A percentile compares a stretch with the other conserved stretches of the same genome.
Evolutionary conservation across 768 basidiomycete genomes (phyloP).

Genomic region (Russula sp.): DNA sequence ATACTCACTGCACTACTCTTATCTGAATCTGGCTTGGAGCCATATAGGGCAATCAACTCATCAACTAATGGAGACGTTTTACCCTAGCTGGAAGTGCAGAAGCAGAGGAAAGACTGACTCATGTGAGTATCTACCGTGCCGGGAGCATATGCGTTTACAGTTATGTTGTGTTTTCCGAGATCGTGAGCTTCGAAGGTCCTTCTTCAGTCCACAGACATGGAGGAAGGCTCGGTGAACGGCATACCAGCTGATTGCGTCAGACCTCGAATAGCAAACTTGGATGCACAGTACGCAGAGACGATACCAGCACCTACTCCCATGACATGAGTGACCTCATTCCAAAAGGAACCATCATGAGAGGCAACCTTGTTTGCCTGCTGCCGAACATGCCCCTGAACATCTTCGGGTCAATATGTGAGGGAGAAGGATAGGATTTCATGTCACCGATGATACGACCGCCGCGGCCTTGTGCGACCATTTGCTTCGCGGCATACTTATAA

Average conservation of each 20-base stretch:
- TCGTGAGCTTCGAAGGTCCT: constrained; percentile 15
- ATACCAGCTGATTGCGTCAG: constrained; percentile 22
- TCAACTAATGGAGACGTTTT: neutral
- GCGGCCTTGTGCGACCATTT: constrained; percentile 23
- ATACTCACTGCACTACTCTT: neutral
- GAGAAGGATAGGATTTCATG: neutral
- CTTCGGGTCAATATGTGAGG: neutral
- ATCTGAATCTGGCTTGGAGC: neutral
- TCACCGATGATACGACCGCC: constrained; percentile 15
- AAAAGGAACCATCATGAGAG: neutral
- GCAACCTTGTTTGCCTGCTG: constrained; percentile 15
- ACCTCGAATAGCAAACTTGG: constrained; percentile 25
- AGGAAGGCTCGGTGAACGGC: neutral
- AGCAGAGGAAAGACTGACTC: constrained; percentile 11
- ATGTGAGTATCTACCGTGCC: constrained; percentile 20
- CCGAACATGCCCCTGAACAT: constrained; percentile 4
- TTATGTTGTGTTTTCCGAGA: constrained; percentile 19
- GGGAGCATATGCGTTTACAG: constrained; percentile 25
- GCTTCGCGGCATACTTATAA: constrained; percentile 24
- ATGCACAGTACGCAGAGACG: constrained; percentile 12
- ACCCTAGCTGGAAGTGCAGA: neutral
- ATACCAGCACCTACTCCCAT: neutral
- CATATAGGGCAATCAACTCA: neutral
- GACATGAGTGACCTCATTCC: neutral
- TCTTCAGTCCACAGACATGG: neutral